A percentile compares a stretch with the other conserved stretches of the same genome.
Evolutionary conservation across 2,329 filamentous ascomycete genomes (phyloP).

Genomic region (Colletotrichum liaoningense): DNA sequence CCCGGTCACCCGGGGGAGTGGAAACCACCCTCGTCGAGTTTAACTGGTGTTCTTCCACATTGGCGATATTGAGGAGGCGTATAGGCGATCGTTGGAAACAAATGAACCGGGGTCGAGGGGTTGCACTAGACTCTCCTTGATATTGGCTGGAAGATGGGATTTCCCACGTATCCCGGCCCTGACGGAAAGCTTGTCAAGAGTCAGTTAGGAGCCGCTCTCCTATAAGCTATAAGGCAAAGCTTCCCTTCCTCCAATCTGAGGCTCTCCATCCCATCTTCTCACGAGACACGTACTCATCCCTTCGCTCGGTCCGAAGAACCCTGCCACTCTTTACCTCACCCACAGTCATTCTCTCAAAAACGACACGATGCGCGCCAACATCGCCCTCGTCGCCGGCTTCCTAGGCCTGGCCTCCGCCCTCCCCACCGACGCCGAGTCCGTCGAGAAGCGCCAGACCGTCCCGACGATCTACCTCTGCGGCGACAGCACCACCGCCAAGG

Average conservation of each 20-base stretch:
- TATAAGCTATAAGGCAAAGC: too few species aligned
- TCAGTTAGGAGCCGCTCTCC: background rate
- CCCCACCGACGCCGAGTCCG: conserved; percentile 37
- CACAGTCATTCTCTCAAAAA: background rate
- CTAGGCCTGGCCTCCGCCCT: conserved; percentile 32
- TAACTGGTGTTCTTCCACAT: background rate
- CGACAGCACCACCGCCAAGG: conserved; percentile 70
- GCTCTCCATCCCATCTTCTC: background rate
- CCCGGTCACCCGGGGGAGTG: background rate
- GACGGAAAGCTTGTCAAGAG: conserved; percentile 3
- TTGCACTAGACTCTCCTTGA: background rate
- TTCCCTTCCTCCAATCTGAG: background rate
- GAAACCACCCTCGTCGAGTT: background rate
- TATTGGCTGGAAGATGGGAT: background rate
- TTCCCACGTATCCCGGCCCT: conserved; percentile 13
- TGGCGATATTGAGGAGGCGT: conserved; percentile 12
- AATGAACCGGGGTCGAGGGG: background rate
- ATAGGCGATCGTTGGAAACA: background rate
- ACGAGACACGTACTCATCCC: background rate
- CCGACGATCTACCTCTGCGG: conserved; percentile 66
- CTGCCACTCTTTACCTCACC: background rate
- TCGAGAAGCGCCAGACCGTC: conserved; percentile 27
- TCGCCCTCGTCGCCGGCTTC: conserved; percentile 20
- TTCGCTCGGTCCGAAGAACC: background rate
- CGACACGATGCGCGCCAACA: conserved; percentile 20